Conservation (phyloP, 345 rosid genomes). For the Luvunga scandens region DNA sequence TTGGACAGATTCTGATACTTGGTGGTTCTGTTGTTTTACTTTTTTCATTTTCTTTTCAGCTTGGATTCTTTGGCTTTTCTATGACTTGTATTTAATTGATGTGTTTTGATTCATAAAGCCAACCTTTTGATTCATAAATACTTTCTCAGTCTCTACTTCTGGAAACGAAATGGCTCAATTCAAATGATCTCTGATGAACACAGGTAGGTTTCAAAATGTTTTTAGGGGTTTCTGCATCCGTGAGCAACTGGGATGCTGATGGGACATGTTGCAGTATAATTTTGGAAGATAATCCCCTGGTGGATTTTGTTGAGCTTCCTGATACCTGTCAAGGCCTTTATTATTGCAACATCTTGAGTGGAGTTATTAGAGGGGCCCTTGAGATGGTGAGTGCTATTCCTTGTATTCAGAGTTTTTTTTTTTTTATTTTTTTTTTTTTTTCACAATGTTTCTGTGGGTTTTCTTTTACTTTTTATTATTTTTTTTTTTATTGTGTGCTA, state of each 20-base stretch:
- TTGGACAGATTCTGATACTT: not conserved
- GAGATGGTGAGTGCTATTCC: slow-evolving; percentile 64
- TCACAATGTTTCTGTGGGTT: not conserved
- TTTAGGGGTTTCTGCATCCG: slow-evolving; percentile 82
- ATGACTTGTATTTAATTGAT: not conserved
- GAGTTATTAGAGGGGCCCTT: slow-evolving; percentile 87
- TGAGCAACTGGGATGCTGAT: slow-evolving; percentile 77
- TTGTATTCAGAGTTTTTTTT: not conserved
- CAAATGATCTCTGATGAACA: slow-evolving; percentile 1
- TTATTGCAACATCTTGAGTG: slow-evolving; percentile 86
- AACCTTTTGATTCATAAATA: not conserved
- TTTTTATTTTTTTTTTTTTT: not conserved
- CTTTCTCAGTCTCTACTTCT: not conserved
- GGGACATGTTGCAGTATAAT: slow-evolving; percentile 81
- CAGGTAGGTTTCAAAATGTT: slow-evolving; percentile 98
- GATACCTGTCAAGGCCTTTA: slow-evolving; percentile 90
- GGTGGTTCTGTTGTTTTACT: not conserved
- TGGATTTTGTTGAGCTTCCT: slow-evolving; percentile 93
- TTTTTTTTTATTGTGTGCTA: not conserved
- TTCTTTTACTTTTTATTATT: not conserved
- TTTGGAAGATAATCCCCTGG: slow-evolving; percentile 91
- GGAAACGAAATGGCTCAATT: not conserved
- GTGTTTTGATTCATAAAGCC: not conserved
- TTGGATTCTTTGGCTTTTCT: slow-evolving; percentile 1
- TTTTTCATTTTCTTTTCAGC: not conserved